Conservation (phyloP, 2,329 filamentous ascomycete genomes). For the Xylariaceae sp. region DNA sequence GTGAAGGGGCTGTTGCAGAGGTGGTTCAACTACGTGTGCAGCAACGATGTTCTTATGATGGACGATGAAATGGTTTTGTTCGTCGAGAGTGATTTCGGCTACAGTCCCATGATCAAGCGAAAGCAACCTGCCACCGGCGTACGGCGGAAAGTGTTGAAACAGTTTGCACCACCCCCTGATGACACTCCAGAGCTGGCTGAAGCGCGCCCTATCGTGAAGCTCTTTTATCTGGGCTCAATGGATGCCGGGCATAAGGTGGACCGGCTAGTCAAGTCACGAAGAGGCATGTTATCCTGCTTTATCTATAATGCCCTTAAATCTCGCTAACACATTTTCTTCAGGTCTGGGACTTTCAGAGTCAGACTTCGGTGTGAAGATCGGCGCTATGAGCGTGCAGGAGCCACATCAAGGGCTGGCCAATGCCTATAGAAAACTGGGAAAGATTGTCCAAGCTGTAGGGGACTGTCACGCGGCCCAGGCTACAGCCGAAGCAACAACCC, state of each 20-base stretch:
- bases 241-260: conserved; percentile 97
- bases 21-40: conserved; percentile 92
- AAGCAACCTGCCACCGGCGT: conserved; percentile 97
- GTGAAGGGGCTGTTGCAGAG: conserved; percentile 87
- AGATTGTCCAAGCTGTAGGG: conserved; percentile 85
- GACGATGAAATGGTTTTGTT: conserved; percentile 98
- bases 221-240: conserved; percentile 93
- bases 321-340: conserved; percentile 36
- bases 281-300: conserved; percentile 55
- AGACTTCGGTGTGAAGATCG: conserved; percentile 87
- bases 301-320: conserved; percentile 8
- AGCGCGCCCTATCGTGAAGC: conserved; percentile 84
- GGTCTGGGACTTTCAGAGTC: conserved; percentile 87
- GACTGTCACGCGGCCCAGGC: conserved; percentile 96
- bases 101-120: conserved; percentile 89
- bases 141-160: conserved; percentile 90
- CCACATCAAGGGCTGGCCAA: conserved; percentile 80
- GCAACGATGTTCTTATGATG: conserved; percentile 84
- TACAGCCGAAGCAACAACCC: conserved; percentile 89
- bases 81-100: conserved; percentile 98
- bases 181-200: conserved; percentile 92
- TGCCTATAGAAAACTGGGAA: conserved; percentile 91
- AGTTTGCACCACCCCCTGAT: conserved; percentile 94
- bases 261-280: conserved; percentile 81
- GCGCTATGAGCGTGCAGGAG: conserved; percentile 82